Evolutionary conservation across 1,284 basidiomycete species (phyloP).

Genomic region (Austroboletus niveus): DNA sequence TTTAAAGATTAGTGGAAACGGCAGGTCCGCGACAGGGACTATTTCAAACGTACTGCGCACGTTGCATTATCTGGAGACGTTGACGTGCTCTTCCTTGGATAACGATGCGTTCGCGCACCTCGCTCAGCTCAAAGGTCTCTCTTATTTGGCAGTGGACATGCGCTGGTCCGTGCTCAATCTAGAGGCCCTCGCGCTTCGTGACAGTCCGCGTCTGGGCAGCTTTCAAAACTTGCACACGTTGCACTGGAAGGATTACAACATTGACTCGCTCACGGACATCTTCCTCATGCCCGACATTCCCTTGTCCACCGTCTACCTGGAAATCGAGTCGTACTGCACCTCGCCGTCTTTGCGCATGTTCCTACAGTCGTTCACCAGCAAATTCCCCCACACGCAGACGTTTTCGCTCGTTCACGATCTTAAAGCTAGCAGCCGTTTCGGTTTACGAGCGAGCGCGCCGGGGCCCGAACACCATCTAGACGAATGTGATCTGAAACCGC

Average conservation of each 20-base stretch:
- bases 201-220: constrained; percentile 8
- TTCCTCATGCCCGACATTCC: constrained; percentile 20
- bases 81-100: constrained; percentile 20
- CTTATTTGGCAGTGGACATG: constrained; percentile 19
- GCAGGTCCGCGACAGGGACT: constrained; percentile 8
- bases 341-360: constrained; percentile 16
- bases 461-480: constrained; percentile 18
- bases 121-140: constrained; percentile 19
- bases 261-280: constrained; percentile 16
- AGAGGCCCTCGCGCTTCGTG: constrained; percentile 5
- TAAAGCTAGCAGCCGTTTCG: constrained; percentile 19
- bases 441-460: constrained; percentile 12
- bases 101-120: constrained; percentile 25
- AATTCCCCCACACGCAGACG: constrained; percentile 12
- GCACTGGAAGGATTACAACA: constrained; percentile 23
- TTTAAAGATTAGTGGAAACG: constrained; percentile 24
- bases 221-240: constrained; percentile 17
- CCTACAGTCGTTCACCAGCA: constrained; percentile 10
- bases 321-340: constrained; percentile 25
- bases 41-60: constrained; percentile 19
- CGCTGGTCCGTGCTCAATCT: constrained; percentile 21
- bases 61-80: constrained; percentile 13
- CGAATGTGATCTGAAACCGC: constrained; percentile 12
- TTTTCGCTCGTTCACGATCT: constrained; percentile 27
- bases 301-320: constrained; percentile 11